phyloP scores from a whole-genome alignment of 306 rosid species.

The Casuarina cunninghamiana region DNA sequence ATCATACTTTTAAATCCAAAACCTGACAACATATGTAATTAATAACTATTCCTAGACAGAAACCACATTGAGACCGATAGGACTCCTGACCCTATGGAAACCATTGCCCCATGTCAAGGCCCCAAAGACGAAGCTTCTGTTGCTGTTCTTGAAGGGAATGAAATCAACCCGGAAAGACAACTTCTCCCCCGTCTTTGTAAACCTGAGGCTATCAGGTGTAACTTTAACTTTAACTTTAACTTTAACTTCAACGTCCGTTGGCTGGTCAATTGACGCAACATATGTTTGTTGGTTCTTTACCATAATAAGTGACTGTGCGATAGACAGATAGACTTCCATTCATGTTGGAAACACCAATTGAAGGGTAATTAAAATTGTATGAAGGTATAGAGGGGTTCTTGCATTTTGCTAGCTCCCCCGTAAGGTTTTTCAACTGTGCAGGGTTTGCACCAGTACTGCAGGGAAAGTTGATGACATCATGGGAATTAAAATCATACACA shows the following conservation, averaged over 20 bases:
- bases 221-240: too few species aligned
- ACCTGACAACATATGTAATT: neutral
- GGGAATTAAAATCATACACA: too few species aligned
- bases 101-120: constrained; percentile 68
- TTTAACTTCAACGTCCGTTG: constrained; percentile 46
- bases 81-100: constrained; percentile 58
- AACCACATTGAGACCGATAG: constrained; percentile 54
- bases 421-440: too few species aligned
- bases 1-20: neutral
- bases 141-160: constrained; percentile 44
- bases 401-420: too few species aligned
- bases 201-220: constrained; percentile 39
- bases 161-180: constrained; percentile 48
- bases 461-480: too few species aligned
- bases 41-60: constrained; percentile 26
- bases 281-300: constrained; percentile 44
- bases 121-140: constrained; percentile 72
- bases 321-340: too few species aligned
- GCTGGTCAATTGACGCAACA: constrained; percentile 48
- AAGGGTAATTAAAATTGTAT: too few species aligned
- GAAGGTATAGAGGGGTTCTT: too few species aligned
- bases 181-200: constrained; percentile 40
- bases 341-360: too few species aligned
- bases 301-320: constrained; percentile 59
- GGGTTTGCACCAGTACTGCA: too few species aligned